Base-by-base conservation (phyloP, 2,329 filamentous ascomycete genomes). In the Penicillium hesseltinei region DNA sequence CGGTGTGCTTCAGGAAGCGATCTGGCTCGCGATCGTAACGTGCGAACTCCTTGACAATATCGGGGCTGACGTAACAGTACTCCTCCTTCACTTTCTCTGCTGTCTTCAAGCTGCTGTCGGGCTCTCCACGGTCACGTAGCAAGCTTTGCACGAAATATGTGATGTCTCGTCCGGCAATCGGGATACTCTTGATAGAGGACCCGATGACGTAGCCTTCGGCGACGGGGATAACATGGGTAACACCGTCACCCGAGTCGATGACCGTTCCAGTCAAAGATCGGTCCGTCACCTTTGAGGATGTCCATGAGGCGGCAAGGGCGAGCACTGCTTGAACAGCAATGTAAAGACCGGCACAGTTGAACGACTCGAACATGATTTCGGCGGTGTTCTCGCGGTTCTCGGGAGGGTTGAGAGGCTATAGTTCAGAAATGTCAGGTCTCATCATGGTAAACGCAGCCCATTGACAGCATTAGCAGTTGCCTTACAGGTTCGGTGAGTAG, bases 301-400 rank as follows among this genome's bases (percentile, higher is more conserved):
- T 99, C 94, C 94, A 99, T 9, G 94, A 97, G 21, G 95, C 94
- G 44, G 94, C 94, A 45, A 99, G 85, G 17, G 95, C 94, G 55
- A 99, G 88, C 23, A 99, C 94, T 33, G 94, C 94, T 79, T 99
- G 94, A 15, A 99, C 94, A 46, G 94, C 94, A 74, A 99, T 99
- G 78, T 99, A 99, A 64, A 99, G 88, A 78, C 94, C 94, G 57
- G 94, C 93, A 76, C 94, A 97, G 80, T 99, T 99, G 83, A 99
- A 99, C 4, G 94, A 97, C 75, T 99, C 94, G 80, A 99, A 99
- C 86, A 99, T 97, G 78, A 99, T 99, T 76, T 99, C 94, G 76
- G 94, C 94, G 27, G 94, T 97, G 75, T 96, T 97, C 78, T 99
- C 94, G 73, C 94, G 92, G 78, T 99, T 97, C 80, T 99, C 94